Percentiles rank a stretch among this genome's conserved stretches.
Conservation (phyloP, 2,329 filamentous ascomycete genomes). For the Daldinia sp. region DNA sequence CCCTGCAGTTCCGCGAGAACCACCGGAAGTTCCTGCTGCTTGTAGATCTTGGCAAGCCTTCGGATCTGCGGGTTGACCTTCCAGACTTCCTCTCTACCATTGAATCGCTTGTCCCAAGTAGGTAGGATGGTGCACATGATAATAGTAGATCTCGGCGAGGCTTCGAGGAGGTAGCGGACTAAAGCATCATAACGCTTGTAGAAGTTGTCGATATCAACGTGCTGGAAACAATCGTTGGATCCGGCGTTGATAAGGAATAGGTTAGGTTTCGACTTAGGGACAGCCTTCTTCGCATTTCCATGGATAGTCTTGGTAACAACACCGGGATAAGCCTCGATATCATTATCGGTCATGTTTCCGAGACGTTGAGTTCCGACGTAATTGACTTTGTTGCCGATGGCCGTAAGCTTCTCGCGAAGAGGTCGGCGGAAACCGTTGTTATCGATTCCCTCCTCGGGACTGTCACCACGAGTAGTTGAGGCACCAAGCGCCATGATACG, state of each 20-base stretch:
- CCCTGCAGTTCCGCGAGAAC: constrained; percentile 53
- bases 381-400: constrained; percentile 51
- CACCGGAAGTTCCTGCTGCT: constrained; percentile 48
- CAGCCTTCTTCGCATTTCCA: constrained; percentile 48
- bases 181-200: constrained; percentile 51
- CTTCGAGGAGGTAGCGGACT: constrained; percentile 50
- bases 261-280: constrained; percentile 50
- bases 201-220: constrained; percentile 52
- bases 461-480: constrained; percentile 52
- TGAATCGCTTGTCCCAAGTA: constrained; percentile 51
- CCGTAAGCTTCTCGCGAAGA: constrained; percentile 52
- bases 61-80: constrained; percentile 52
- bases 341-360: constrained; percentile 54
- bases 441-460: constrained; percentile 49
- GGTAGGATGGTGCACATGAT: constrained; percentile 51
- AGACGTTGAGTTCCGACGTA: constrained; percentile 52
- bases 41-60: constrained; percentile 49
- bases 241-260: constrained; percentile 54
- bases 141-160: constrained; percentile 51
- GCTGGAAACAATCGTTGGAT: constrained; percentile 54
- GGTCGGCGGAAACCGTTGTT: constrained; percentile 53
- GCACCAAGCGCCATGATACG: constrained; percentile 53
- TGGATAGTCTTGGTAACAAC: constrained; percentile 50
- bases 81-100: constrained; percentile 51
- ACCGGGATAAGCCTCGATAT: constrained; percentile 53